Percentiles rank a stretch among this genome's conserved stretches.
These are phyloP conservation scores for Pseudogymnoascus sp. DNA, from an alignment of 2,329 filamentous ascomycete species.

Conservation along the genomic window DNA sequence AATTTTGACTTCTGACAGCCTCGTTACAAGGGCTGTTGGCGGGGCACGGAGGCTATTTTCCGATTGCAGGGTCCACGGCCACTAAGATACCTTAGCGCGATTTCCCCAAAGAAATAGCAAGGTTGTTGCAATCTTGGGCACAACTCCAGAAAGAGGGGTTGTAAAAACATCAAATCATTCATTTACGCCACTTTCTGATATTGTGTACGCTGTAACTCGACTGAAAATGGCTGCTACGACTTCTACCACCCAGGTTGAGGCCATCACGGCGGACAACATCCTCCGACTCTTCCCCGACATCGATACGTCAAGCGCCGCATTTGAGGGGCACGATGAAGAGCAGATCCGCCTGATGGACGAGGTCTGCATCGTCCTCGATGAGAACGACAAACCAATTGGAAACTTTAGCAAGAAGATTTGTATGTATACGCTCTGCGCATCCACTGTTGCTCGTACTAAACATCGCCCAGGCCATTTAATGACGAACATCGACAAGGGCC, in stretches of 20 bases:
- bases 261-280: constrained; percentile 79
- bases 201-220: not conserved
- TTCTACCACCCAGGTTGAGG: constrained; percentile 41
- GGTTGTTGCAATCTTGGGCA: constrained; percentile 5
- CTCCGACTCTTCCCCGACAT: constrained; percentile 81
- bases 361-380: constrained; percentile 92
- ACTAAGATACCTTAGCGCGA: constrained; percentile 1
- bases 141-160: constrained; percentile 2
- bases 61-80: constrained; percentile 1
- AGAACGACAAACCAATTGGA: constrained; percentile 86
- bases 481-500: constrained; percentile 94
- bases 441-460: constrained; percentile 5
- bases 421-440: constrained; percentile 38
- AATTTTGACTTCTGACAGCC: constrained; percentile 8
- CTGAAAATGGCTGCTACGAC: constrained; percentile 25
- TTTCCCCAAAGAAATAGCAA: not conserved
- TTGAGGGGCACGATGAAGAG: constrained; percentile 91
- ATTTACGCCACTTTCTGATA: not conserved
- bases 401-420: constrained; percentile 97
- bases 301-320: constrained; percentile 59
- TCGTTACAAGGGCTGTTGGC: constrained; percentile 1
- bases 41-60: not conserved
- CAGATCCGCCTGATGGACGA: constrained; percentile 98
- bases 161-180: not conserved
- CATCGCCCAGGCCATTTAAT: constrained; percentile 74